Conservation (phyloP, 2,329 filamentous ascomycete genomes). For the Pyrenochaeta sp. region DNA sequence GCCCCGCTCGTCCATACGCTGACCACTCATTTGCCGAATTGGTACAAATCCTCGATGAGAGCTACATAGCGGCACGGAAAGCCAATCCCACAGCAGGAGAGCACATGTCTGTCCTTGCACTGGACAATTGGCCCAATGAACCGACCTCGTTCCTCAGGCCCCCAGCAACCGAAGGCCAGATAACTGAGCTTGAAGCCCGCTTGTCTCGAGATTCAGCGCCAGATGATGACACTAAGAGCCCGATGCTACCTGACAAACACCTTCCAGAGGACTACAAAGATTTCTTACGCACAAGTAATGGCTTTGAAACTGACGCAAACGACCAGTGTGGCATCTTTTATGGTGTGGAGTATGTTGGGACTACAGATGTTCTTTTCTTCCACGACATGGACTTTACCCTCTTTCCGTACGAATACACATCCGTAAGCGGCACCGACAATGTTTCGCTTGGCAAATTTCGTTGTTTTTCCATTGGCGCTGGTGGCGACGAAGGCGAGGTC, state of each 20-base stretch:
- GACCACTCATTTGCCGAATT: not conserved
- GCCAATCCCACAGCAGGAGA: not conserved
- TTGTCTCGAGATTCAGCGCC: not conserved
- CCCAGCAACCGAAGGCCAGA: not conserved
- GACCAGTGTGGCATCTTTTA: not conserved
- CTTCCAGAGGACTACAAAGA: conserved; percentile 11
- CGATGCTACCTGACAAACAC: not conserved
- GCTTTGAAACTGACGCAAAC: not conserved
- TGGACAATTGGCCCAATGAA: no score
- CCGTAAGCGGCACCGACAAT: not conserved
- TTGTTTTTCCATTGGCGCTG: conserved; percentile 7
- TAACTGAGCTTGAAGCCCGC: conserved; percentile 2
- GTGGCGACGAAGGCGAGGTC: no score
- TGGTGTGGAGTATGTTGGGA: not conserved
- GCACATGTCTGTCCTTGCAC: not conserved
- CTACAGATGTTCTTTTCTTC: not conserved
- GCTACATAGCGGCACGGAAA: not conserved
- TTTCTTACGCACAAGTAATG: no score
- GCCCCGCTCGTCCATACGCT: not conserved
- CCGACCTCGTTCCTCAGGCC: not conserved
- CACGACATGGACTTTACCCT: not conserved
- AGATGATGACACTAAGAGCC: not conserved
- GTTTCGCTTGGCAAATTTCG: not conserved
- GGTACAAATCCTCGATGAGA: not conserved
- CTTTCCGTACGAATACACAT: not conserved